phyloP scores from a whole-genome alignment of 768 basidiomycete species.

The Agaricus blazei region DNA sequence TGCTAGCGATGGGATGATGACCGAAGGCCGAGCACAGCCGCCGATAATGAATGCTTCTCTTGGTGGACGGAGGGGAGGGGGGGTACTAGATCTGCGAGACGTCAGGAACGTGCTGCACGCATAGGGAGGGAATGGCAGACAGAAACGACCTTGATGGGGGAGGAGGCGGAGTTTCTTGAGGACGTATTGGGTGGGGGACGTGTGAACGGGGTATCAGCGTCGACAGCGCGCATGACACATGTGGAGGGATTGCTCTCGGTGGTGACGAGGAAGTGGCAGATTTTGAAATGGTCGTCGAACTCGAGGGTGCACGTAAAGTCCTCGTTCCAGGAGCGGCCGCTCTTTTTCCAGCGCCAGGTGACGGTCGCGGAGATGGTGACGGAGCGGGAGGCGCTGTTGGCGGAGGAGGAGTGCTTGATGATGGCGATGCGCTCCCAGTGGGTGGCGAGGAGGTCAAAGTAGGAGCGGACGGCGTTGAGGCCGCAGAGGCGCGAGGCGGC shows the following conservation, averaged over 20 bases:
- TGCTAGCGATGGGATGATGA: background rate
- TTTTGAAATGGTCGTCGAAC: conserved; percentile 39
- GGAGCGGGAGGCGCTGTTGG: conserved; percentile 20
- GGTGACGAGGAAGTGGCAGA: conserved; percentile 32
- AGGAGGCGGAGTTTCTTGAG: background rate
- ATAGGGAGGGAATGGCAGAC: background rate
- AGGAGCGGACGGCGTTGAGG: conserved; percentile 42
- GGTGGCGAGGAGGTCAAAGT: conserved; percentile 42
- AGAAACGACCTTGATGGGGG: background rate
- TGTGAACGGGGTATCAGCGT: conserved; percentile 13
- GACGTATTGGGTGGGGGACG: background rate
- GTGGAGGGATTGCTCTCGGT: conserved; percentile 36
- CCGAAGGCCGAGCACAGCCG: conserved; percentile 14
- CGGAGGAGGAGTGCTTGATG: conserved; percentile 16
- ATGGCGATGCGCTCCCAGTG: conserved; percentile 35
- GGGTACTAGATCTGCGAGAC: background rate
- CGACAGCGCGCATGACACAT: conserved; percentile 43
- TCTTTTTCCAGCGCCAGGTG: conserved; percentile 42
- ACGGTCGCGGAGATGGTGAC: conserved; percentile 33
- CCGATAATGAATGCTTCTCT: background rate
- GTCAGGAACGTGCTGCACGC: background rate
- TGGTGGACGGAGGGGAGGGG: background rate
- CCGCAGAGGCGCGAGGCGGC: conserved; percentile 32
- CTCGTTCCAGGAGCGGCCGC: conserved; percentile 37
- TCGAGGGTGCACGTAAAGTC: conserved; percentile 41